Evolutionary conservation across 2,329 filamentous ascomycete species (phyloP).

Genomic region (Cadophora malorum): DNA sequence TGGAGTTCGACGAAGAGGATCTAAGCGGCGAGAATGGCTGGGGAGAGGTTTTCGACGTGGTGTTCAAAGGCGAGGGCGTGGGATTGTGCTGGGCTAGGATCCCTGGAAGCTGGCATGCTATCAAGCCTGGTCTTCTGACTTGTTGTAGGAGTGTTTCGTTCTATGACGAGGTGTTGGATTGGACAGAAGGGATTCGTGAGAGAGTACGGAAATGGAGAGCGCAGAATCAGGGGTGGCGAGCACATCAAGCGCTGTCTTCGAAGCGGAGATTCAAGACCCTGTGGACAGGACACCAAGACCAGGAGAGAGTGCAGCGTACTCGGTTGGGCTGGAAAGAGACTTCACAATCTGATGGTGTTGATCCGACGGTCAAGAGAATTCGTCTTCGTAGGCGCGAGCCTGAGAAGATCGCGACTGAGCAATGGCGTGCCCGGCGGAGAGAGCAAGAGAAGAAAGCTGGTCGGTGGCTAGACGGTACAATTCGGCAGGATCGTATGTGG

Average conservation of each 20-base stretch:
- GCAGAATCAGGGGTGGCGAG: neutral
- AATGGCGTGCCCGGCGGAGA: slow-evolving; percentile 32
- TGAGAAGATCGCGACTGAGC: slow-evolving; percentile 31
- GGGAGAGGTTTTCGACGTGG: slow-evolving; percentile 27
- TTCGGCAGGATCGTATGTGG: slow-evolving; percentile 36
- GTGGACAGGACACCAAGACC: neutral
- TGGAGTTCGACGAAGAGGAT: slow-evolving; percentile 26
- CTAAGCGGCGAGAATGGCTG: slow-evolving; percentile 9
- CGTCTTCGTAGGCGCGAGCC: neutral
- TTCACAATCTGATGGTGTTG: neutral
- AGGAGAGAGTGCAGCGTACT: slow-evolving; percentile 12
- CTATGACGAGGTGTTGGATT: slow-evolving; percentile 23
- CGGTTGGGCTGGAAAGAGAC: slow-evolving; percentile 14
- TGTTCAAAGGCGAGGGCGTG: slow-evolving; percentile 31
- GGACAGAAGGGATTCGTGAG: neutral
- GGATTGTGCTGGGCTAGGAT: slow-evolving; percentile 20
- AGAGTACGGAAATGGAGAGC: slow-evolving; percentile 5
- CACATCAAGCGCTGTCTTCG: neutral
- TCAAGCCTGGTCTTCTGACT: slow-evolving; percentile 26
- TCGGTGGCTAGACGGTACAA: slow-evolving; percentile 37
- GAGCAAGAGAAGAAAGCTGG: slow-evolving; percentile 39
- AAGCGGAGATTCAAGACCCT: slow-evolving; percentile 9
- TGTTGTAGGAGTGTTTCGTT: slow-evolving; percentile 28
- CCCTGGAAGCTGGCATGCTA: slow-evolving; percentile 34
- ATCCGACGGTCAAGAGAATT: neutral